These are phyloP conservation scores for Senna siamea DNA, from an alignment of 306 rosid genomes.

Conservation along the genomic window DNA sequence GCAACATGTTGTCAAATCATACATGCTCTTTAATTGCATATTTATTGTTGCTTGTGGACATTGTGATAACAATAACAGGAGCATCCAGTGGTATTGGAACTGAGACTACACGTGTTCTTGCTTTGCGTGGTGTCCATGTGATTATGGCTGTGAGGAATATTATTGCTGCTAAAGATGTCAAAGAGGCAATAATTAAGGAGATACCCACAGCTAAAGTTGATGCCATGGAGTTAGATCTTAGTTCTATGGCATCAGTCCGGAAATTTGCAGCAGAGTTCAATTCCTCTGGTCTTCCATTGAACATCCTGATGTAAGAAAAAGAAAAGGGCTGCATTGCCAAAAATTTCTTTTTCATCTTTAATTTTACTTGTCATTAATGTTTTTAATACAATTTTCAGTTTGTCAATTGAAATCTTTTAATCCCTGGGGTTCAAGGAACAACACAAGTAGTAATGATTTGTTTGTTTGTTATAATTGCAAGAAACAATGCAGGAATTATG, in stretches of 20 bases:
- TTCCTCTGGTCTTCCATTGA: constrained; percentile 62
- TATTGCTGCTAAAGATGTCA: constrained; percentile 55
- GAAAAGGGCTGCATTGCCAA: neutral
- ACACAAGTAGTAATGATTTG: constrained; percentile 24
- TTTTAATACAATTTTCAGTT: constrained; percentile 10
- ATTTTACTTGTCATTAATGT: neutral
- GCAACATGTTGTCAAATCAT: neutral
- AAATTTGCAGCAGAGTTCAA: constrained; percentile 70
- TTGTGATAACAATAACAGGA: constrained; percentile 52
- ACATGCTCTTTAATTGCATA: neutral
- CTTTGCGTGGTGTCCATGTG: constrained; percentile 84
- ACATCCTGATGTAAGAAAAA: constrained; percentile 77
- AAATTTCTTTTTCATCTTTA: neutral
- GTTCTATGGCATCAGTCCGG: constrained; percentile 65
- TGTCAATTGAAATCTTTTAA: constrained; percentile 23
- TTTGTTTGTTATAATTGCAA: constrained; percentile 48
- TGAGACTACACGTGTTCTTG: constrained; percentile 85
- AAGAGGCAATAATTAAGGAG: constrained; percentile 64
- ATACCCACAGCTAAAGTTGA: constrained; percentile 76
- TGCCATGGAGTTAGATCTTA: constrained; percentile 78
- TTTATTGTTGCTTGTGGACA: constrained; percentile 29
- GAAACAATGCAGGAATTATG: constrained; percentile 92
- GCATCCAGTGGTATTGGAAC: constrained; percentile 83
- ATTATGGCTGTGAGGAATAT: constrained; percentile 75
- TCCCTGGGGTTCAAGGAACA: constrained; percentile 11